Base-by-base conservation (phyloP, 768 basidiomycete genomes). In the Hortiboletus flavorubellus region DNA sequence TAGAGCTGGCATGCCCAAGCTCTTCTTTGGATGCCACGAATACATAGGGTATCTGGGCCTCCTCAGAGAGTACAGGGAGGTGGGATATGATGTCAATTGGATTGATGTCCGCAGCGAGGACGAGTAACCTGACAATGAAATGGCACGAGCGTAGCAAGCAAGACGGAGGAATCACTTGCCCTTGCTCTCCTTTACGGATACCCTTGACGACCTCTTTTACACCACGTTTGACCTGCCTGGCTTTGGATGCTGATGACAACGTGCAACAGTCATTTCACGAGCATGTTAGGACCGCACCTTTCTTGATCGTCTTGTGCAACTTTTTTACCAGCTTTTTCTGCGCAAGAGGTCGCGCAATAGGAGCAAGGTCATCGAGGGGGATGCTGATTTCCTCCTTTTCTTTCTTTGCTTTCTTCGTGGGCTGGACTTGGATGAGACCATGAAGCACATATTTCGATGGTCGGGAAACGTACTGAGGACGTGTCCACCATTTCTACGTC, bases 151-250 rank as follows among this genome's bases (percentile, higher is more conserved):
- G 49, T 53, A 34, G n/a, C 51, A 41, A 49, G 40, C 21, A 31
- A 51, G 14, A 30, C 12, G 5, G 37, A 46, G 11, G 42, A 34
- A 63, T 14, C 8, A 76, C 87, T 56, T 64, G 87, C 93, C 97
- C 97, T 78, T 91, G 93, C 72, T 98, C 96, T 55, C 95, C 95
- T 70, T 99, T 99, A 51, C 95, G 82, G 40, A 99, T 89, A 4
- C 93, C 93, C 73, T 99, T 99, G 42, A 97, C 93, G 34, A 99
- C 92, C 73, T 99, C 97, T 73, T 98, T 98, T 46, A 99, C 96
- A 39, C 97, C 97, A 43, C 97, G 84, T 77, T 97, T 98, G 33
- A 98, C 88, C 72, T 97, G 94, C 56, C 96, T 85, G 39, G 85
- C 86, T 72, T 96, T 97, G 26, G 95, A 94, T 16, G 97, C 93